Base-by-base conservation (phyloP, 192 early-diverging fungal genomes). In the Linnemannia exigua region DNA sequence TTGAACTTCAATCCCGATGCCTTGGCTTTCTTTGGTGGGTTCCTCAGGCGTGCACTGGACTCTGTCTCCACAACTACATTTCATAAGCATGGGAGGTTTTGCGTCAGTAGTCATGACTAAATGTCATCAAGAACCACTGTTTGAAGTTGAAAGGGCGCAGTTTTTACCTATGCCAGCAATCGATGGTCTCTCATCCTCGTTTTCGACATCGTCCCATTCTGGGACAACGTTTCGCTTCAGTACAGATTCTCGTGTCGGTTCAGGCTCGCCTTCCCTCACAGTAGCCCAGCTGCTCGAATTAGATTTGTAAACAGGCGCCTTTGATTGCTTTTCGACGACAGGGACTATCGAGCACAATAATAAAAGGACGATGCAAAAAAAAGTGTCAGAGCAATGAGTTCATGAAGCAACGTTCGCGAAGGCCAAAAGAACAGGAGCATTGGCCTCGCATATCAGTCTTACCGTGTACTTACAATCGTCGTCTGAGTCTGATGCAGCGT, bases 191-290 rank as follows among this genome's bases (percentile, higher is more conserved):
- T 86, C 84, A 41, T 86, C 84, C 48, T 86, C 84, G 33, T 80
- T 77, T 36, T 86, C 84, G 31, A 86, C 84, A 86, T 86, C 84
- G 5, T 86, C 84, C 84, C 84, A 86, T 41, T 86, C 84, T 67
- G 84, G 84, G 6, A 86, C 61, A 41, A 77, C 70, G 28, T 86
- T 86, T 9, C 84, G 61, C 51, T 86, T 72, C 37, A 84, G 35
- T 3, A 58, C 36, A 28, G 50, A 36, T 25, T 84, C 82, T 19
- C 82, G 84, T 1, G 77, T 54, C 12, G 73, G 78, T 16, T 77
- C 75, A 36, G 81, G 71, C 38, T 86, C 84, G 8, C 78, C 84
- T 54, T 86, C 76, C 16, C 84, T 78, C 17, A 86, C 63, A 6
- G 69, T 86, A 25, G 73, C 63, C 84, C 84, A 86, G 48, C 47